These are phyloP conservation scores for Quercus bicolor DNA, from an alignment of 306 rosid species.

Conservation along the genomic window DNA sequence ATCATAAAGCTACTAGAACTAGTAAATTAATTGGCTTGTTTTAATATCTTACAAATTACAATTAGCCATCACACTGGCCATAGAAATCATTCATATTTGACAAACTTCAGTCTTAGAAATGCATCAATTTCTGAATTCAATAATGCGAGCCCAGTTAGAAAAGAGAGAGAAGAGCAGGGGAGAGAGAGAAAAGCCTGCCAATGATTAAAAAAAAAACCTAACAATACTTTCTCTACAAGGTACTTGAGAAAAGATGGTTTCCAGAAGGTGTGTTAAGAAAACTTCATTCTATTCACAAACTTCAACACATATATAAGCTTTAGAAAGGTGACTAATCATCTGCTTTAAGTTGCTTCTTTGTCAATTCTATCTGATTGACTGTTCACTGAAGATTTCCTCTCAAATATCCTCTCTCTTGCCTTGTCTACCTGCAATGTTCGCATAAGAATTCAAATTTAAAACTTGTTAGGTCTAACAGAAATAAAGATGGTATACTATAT, in stretches of 20 bases:
- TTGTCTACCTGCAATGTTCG: constrained; percentile 1
- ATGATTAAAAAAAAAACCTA: too few relatives aligned
- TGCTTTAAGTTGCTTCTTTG: background rate
- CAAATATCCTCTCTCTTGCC: constrained; percentile 10
- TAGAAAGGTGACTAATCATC: background rate
- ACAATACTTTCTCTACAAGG: too few relatives aligned
- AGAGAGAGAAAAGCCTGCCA: too few relatives aligned
- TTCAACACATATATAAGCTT: background rate
- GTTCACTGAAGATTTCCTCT: background rate
- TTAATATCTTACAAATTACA: too few relatives aligned
- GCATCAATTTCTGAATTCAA: too few relatives aligned
- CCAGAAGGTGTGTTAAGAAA: background rate
- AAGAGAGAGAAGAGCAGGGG: too few relatives aligned
- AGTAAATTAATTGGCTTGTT: too few relatives aligned
- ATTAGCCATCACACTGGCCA: too few relatives aligned
- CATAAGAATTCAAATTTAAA: background rate
- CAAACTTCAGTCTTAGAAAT: too few relatives aligned
- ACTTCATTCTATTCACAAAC: background rate
- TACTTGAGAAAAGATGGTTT: background rate
- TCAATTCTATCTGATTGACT: background rate
- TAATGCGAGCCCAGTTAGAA: too few relatives aligned
- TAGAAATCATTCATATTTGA: too few relatives aligned
- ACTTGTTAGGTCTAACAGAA: background rate
- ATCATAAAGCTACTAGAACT: too few relatives aligned
- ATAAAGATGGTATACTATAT: background rate